phyloP scores from a whole-genome alignment of 148 eudicot genomes.

The Fallopia convolvulus region DNA sequence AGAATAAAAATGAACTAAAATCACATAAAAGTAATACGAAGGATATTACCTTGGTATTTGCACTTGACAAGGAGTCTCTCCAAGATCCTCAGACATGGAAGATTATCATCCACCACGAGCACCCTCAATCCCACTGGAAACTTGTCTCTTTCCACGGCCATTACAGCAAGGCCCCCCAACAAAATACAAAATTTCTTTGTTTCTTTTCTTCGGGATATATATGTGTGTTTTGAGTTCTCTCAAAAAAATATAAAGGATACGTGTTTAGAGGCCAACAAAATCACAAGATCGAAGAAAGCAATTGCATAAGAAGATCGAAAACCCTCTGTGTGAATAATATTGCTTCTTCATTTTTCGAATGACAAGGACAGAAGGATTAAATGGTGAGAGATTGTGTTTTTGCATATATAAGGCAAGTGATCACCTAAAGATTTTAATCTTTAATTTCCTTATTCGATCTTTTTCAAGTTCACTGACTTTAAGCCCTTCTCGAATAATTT shows the following conservation, averaged over 20 bases:
- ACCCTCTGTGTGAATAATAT: neutral
- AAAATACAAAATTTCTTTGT: neutral
- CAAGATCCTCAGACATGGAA: constrained; percentile 31
- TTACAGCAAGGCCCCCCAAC: neutral
- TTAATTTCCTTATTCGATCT: neutral
- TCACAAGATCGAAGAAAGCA: neutral
- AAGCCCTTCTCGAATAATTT: neutral
- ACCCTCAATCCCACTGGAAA: constrained; percentile 42
- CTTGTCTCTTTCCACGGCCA: neutral
- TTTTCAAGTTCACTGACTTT: constrained; percentile 2
- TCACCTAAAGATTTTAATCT: neutral
- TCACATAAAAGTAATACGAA: neutral
- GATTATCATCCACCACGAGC: constrained; percentile 43
- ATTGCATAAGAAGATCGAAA: neutral
- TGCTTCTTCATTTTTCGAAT: neutral
- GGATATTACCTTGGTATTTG: constrained; percentile 23
- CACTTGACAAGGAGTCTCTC: constrained; percentile 40
- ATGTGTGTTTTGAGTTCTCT: neutral
- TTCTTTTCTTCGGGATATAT: neutral
- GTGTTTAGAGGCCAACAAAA: neutral
- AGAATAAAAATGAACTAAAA: too few species aligned
- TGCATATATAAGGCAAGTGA: constrained; percentile 3
- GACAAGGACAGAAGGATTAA: neutral
- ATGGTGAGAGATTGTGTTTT: constrained; percentile 6
- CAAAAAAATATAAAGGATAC: neutral